Conservation (phyloP, 495 filamentous ascomycete species). For the Aspergillus indologenus region DNA sequence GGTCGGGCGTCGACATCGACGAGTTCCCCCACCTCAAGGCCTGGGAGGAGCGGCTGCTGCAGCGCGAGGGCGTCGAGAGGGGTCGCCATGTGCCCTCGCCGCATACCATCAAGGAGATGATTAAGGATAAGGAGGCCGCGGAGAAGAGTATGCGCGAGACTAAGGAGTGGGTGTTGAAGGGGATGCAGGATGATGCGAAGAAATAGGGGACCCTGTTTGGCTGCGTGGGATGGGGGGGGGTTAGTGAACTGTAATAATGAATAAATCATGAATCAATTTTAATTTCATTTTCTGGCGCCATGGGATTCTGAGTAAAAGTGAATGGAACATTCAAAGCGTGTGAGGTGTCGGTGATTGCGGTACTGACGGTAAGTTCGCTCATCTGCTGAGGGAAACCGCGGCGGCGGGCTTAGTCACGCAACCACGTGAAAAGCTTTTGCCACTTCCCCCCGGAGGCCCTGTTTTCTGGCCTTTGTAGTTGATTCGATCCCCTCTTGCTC, state of each 20-base stretch:
- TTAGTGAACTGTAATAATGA: neutral
- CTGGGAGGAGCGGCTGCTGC: constrained; percentile 70
- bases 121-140: constrained; percentile 52
- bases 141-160: constrained; percentile 50
- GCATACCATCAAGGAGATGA: constrained; percentile 59
- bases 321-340: no score
- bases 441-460: neutral
- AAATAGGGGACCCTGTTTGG: constrained; percentile 16
- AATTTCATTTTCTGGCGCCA: no score
- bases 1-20: constrained; percentile 70
- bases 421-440: neutral
- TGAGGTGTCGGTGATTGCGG: no score
- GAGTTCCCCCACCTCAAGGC: constrained; percentile 74
- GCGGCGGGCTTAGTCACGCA: neutral
- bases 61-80: constrained; percentile 68
- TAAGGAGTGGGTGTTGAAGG: constrained; percentile 59
- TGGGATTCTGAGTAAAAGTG: no score
- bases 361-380: no score
- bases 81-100: constrained; percentile 72
- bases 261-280: no score
- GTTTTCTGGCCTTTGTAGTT: neutral
- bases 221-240: neutral
- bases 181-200: constrained; percentile 59
- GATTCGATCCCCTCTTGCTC: neutral
- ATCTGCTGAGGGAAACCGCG: neutral